A percentile compares a stretch with the other conserved stretches of the same genome.
These are phyloP conservation scores for Penicillium sp. DNA, from an alignment of 2,329 filamentous ascomycete species.

Conservation along the genomic window DNA sequence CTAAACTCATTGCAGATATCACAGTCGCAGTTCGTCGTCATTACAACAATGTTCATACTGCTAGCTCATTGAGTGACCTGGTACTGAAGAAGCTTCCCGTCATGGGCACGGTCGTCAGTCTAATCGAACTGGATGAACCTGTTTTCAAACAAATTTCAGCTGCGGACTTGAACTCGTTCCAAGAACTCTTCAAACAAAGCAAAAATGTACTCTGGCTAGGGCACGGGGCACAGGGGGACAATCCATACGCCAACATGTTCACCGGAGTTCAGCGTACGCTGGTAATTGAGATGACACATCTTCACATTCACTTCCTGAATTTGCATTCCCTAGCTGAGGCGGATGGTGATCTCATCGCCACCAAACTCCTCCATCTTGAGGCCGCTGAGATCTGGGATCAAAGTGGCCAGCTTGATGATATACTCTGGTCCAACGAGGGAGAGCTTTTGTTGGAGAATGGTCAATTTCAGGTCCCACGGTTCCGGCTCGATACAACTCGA, in stretches of 20 bases:
- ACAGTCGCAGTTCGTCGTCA: slow-evolving; percentile 5
- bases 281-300: slow-evolving; percentile 22
- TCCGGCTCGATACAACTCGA: slow-evolving; percentile 15
- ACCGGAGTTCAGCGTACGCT: slow-evolving; percentile 25
- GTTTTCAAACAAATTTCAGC: slow-evolving; percentile 23
- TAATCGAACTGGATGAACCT: slow-evolving; percentile 32
- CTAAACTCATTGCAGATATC: slow-evolving; percentile 9
- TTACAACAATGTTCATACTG: slow-evolving; percentile 10
- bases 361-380: slow-evolving; percentile 19
- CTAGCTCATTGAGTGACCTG: slow-evolving; percentile 13
- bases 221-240: slow-evolving; percentile 21
- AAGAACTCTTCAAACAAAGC: slow-evolving; percentile 23
- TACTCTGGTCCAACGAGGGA: slow-evolving; percentile 34
- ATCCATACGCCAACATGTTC: slow-evolving; percentile 24
- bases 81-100: slow-evolving; percentile 11
- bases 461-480: slow-evolving; percentile 30
- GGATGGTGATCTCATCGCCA: slow-evolving; percentile 3
- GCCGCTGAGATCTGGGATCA: slow-evolving; percentile 19
- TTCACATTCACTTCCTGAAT: slow-evolving; percentile 23
- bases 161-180: slow-evolving; percentile 24
- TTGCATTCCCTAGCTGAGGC: slow-evolving; percentile 9
- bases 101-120: slow-evolving; percentile 22
- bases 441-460: slow-evolving; percentile 30
- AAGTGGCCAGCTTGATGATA: slow-evolving; percentile 3
- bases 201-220: slow-evolving; percentile 28